Conservation (phyloP, 1,284 basidiomycete genomes). For the Stereum hirsutum region DNA sequence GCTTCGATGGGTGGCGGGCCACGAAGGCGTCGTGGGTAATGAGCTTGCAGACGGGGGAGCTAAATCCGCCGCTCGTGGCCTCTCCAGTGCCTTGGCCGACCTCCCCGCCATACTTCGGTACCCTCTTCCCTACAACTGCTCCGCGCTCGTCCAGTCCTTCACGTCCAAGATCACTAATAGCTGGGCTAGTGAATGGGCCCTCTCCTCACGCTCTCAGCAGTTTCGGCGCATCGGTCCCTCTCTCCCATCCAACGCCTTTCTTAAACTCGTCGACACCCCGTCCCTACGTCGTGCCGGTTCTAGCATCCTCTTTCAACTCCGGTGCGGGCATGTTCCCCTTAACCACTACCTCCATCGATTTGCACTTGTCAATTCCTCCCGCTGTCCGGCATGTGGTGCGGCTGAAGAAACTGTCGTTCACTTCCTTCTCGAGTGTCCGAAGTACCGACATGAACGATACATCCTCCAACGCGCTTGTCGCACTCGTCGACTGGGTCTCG, state of each 20-base stretch:
- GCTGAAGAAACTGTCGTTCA: conserved; percentile 16
- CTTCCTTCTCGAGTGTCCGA: conserved; percentile 17
- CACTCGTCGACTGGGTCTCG: background rate
- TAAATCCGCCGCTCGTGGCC: background rate
- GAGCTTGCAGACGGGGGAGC: conserved; percentile 2
- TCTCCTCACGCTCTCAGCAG: background rate
- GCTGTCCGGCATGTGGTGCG: conserved; percentile 16
- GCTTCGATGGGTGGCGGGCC: conserved; percentile 2
- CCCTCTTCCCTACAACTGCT: background rate
- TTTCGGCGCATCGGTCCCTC: background rate
- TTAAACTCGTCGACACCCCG: conserved; percentile 1
- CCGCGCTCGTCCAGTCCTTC: background rate
- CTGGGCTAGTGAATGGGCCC: background rate
- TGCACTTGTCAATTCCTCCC: conserved; percentile 5
- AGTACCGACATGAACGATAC: background rate
- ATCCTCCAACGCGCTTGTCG: background rate
- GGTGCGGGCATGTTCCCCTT: conserved; percentile 19
- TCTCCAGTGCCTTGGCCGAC: background rate
- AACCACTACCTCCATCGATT: conserved; percentile 17
- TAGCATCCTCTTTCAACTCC: conserved; percentile 19
- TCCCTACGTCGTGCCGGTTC: conserved; percentile 7
- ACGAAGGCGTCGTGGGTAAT: conserved; percentile 1
- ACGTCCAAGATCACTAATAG: background rate
- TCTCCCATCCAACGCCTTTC: background rate
- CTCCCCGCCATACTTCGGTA: background rate